Percentiles rank a stretch among this genome's conserved stretches.
These are phyloP conservation scores for Aristolochia fimbriata DNA, from an alignment of 164 flowering plant genomes.

Conservation along the genomic window DNA sequence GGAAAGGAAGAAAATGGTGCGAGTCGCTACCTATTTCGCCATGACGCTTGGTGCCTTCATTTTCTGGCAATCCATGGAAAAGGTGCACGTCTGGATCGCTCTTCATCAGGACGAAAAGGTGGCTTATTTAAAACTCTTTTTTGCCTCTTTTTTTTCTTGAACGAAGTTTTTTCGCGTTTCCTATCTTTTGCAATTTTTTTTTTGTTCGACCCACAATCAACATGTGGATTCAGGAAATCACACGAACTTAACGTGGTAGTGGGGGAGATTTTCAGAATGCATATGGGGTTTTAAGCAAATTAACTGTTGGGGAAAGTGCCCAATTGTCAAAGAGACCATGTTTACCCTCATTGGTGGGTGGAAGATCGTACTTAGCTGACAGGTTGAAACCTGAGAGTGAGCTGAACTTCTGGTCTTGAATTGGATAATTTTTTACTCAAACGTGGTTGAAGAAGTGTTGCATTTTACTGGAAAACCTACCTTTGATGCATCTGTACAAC, in stretches of 20 bases:
- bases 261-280: background rate
- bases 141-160: background rate
- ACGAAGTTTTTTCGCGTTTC: background rate
- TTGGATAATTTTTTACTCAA: no score
- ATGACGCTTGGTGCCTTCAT: conserved; percentile 76
- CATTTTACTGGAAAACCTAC: no score
- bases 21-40: conserved; percentile 47
- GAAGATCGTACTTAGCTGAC: no score
- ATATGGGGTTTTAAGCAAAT: background rate
- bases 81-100: conserved; percentile 82
- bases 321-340: no score
- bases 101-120: conserved; percentile 95
- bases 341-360: no score
- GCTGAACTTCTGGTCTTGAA: no score
- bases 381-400: no score
- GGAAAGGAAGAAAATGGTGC: conserved; percentile 46
- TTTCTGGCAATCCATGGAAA: conserved; percentile 84
- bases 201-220: background rate
- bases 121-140: background rate
- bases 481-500: no score
- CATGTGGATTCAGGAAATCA: background rate
- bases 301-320: no score
- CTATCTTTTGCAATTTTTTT: background rate
- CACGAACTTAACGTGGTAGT: background rate
- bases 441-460: no score